Conservation (phyloP, 129 eudicot species). For the Saussurea involucrata region DNA sequence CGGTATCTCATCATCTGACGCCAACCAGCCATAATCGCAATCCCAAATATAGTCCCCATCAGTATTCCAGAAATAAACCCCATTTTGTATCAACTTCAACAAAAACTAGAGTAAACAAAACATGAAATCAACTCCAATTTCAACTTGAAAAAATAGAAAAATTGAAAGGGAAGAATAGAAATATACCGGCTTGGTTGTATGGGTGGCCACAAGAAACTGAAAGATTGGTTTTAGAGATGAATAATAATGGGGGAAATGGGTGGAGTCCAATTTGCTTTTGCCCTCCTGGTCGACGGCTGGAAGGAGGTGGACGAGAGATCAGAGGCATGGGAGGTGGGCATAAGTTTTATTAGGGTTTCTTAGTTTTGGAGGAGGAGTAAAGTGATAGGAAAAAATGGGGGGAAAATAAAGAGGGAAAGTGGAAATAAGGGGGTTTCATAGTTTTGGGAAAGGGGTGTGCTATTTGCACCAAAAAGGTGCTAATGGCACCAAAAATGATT, state of each 20-base stretch:
- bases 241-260: constrained; percentile 22
- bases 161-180: neutral
- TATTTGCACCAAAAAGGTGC: too few relatives aligned
- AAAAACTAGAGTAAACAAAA: neutral
- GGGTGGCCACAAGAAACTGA: neutral
- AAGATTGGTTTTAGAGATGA: neutral
- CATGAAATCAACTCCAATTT: neutral
- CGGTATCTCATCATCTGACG: constrained; percentile 79
- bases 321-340: too few relatives aligned
- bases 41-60: constrained; percentile 78
- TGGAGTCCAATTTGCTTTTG: constrained; percentile 12
- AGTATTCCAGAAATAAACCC: constrained; percentile 86
- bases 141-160: neutral
- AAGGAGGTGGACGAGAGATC: too few relatives aligned
- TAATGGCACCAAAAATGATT: too few relatives aligned
- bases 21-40: constrained; percentile 95
- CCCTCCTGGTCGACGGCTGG: too few relatives aligned
- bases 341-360: too few relatives aligned
- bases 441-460: too few relatives aligned
- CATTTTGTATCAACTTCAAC: constrained; percentile 41
- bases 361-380: too few relatives aligned
- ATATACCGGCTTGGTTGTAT: constrained; percentile 29
- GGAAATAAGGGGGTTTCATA: too few relatives aligned
- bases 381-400: too few relatives aligned
- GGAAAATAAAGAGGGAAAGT: too few relatives aligned